phyloP scores from a whole-genome alignment of 2,329 filamentous ascomycete species.

The Sarocladium kiliense region DNA sequence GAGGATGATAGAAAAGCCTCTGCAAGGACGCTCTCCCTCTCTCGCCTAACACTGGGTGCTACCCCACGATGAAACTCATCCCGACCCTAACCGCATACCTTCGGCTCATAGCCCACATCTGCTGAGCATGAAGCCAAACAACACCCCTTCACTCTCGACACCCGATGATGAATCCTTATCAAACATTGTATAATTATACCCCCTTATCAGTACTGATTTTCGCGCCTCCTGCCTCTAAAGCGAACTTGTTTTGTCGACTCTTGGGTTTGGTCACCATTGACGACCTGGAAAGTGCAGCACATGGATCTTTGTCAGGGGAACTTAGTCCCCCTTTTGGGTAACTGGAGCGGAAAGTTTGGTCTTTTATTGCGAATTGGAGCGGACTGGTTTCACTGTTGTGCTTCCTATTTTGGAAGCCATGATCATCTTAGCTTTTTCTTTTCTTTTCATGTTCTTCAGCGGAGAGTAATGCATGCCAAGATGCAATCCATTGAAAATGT shows the following conservation, averaged over 20 bases:
- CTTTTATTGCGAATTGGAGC: no score
- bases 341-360: background rate
- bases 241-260: background rate
- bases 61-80: slow-evolving; percentile 16
- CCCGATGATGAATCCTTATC: background rate
- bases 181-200: slow-evolving; percentile 7
- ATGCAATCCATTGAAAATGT: no score
- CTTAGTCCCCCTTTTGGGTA: background rate
- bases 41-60: slow-evolving; percentile 47
- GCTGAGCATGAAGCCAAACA: no score
- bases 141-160: no score
- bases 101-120: background rate
- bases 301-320: background rate
- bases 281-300: background rate
- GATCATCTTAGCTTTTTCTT: background rate
- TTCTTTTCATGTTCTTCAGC: background rate
- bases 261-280: background rate
- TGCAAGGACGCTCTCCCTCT: slow-evolving; percentile 59
- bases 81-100: background rate
- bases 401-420: no score
- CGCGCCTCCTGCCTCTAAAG: background rate
- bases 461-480: background rate
- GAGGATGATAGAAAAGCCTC: slow-evolving; percentile 40
- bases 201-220: background rate
- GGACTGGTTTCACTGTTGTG: no score